phyloP scores from a whole-genome alignment of 345 rosid genomes.

The Salix arbutifolia region DNA sequence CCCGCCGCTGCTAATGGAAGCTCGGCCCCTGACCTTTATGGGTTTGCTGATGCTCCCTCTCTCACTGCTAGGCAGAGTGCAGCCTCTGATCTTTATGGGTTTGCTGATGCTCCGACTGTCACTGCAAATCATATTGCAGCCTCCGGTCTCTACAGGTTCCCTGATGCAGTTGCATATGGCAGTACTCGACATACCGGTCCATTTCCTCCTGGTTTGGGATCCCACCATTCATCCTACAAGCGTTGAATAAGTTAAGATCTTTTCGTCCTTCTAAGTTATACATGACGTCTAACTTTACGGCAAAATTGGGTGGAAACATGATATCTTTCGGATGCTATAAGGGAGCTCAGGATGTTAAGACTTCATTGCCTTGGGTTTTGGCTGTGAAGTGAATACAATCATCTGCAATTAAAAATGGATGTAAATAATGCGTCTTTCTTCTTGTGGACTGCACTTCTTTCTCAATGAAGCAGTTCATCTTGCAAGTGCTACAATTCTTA shows the following conservation, averaged over 20 bases:
- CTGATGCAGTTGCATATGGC: conserved; percentile 3
- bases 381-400: not conserved
- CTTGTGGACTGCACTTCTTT: no score
- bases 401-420: no score
- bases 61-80: not conserved
- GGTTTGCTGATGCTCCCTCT: conserved; percentile 26
- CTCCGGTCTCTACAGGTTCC: no score
- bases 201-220: not conserved
- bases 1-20: conserved; percentile 20
- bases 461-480: no score
- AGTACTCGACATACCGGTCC: not conserved
- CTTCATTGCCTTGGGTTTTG: not conserved
- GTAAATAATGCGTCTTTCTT: no score
- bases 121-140: no score
- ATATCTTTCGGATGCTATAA: no score
- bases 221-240: conserved; percentile 10
- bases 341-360: no score
- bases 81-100: not conserved
- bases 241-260: not conserved
- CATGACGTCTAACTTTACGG: no score
- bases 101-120: conserved; percentile 15
- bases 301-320: not conserved
- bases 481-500: no score
- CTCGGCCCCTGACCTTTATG: conserved; percentile 31
- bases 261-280: no score